phyloP scores from a whole-genome alignment of 2,329 filamentous ascomycete genomes.

The Neopestalotiopsis sp. region DNA sequence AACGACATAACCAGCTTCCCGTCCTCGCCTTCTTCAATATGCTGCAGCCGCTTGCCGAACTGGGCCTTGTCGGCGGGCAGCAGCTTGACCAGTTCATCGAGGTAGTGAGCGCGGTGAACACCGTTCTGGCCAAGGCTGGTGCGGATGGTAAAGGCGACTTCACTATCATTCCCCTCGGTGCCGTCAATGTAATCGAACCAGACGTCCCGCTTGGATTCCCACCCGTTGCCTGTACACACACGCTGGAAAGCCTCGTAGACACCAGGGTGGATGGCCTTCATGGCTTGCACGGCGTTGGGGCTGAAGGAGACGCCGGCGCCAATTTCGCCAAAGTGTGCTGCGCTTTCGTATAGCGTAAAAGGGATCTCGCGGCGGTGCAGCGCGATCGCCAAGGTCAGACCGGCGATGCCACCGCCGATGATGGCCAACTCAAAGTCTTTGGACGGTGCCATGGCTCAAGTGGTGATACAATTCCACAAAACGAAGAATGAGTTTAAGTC shows the following conservation, averaged over 20 bases:
- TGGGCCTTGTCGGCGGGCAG: slow-evolving; percentile 38
- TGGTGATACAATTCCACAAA: not conserved
- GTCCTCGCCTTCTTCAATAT: slow-evolving; percentile 33
- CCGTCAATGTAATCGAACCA: slow-evolving; percentile 23
- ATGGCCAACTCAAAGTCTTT: slow-evolving; percentile 42
- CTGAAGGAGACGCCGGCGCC: slow-evolving; percentile 44
- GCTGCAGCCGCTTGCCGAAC: slow-evolving; percentile 40
- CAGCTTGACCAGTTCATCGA: slow-evolving; percentile 45
- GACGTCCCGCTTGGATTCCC: slow-evolving; percentile 16
- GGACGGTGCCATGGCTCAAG: not conserved
- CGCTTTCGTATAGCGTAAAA: slow-evolving; percentile 43
- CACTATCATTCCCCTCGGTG: not conserved
- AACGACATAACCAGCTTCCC: slow-evolving; percentile 37
- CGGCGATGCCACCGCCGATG: slow-evolving; percentile 47
- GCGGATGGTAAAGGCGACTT: slow-evolving; percentile 9
- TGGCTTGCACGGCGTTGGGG: slow-evolving; percentile 40
- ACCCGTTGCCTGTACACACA: slow-evolving; percentile 20
- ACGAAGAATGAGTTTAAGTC: not conserved
- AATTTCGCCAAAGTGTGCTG: slow-evolving; percentile 39
- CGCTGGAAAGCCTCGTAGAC: slow-evolving; percentile 33
- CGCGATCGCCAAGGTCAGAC: slow-evolving; percentile 40
- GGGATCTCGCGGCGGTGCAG: slow-evolving; percentile 37
- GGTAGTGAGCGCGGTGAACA: slow-evolving; percentile 44
- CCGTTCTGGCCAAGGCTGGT: slow-evolving; percentile 24
- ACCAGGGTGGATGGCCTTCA: slow-evolving; percentile 35